Conservation (phyloP, 2,329 filamentous ascomycete genomes). For the Calonectria pseudoturangicola region DNA sequence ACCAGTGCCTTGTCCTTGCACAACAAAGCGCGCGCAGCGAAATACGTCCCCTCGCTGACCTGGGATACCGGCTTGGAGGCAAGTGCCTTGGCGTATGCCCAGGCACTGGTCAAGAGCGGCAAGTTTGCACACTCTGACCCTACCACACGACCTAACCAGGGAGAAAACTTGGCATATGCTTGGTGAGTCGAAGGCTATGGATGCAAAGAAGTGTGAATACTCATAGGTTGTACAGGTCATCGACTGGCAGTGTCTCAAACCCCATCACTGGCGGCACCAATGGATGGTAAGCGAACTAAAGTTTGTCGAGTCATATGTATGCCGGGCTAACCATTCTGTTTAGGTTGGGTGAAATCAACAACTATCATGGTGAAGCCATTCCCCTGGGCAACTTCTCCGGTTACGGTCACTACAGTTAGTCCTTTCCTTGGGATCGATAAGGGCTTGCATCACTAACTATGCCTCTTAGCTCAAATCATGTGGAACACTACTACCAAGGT, state of each 20-base stretch:
- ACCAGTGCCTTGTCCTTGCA: background rate
- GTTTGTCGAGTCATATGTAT: no score
- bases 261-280: background rate
- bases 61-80: conserved; percentile 1
- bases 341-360: conserved; percentile 47
- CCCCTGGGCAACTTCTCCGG: conserved; percentile 45
- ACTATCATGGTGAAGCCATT: conserved; percentile 49
- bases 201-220: background rate
- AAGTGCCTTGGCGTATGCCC: background rate
- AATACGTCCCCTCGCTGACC: background rate
- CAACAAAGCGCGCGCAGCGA: background rate
- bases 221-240: background rate
- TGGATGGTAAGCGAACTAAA: background rate
- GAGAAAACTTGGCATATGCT: conserved; percentile 14
- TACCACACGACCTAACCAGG: conserved; percentile 7
- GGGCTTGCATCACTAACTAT: conserved; percentile 1
- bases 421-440: background rate
- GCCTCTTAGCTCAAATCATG: conserved; percentile 44
- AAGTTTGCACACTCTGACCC: conserved; percentile 3
- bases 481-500: conserved; percentile 54
- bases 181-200: background rate
- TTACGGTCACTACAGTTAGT: conserved; percentile 53
- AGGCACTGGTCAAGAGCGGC: background rate
- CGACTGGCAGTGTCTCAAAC: background rate
- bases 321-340: background rate